These are phyloP conservation scores for Fraxinus floribunda DNA, from an alignment of 305 asterid species.

Conservation along the genomic window DNA sequence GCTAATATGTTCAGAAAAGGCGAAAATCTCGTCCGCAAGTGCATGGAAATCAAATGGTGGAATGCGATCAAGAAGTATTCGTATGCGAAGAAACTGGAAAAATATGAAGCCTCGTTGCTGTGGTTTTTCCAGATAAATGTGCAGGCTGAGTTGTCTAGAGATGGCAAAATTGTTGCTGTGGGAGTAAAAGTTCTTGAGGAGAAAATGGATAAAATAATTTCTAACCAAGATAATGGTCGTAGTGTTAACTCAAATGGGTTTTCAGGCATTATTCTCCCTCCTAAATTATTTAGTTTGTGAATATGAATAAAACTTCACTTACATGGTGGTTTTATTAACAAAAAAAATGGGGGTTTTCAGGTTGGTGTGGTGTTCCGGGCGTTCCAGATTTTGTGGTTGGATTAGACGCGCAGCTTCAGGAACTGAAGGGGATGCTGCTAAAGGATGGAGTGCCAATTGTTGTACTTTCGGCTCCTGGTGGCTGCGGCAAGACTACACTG, in stretches of 20 bases:
- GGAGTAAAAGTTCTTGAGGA: not conserved
- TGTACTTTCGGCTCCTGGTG: slow-evolving; percentile 42
- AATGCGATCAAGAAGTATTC: slow-evolving; percentile 15
- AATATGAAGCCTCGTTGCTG: slow-evolving; percentile 15
- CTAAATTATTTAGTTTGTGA: not conserved
- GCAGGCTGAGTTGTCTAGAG: slow-evolving; percentile 13
- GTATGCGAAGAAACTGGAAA: slow-evolving; percentile 21
- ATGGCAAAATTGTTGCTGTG: slow-evolving; percentile 18
- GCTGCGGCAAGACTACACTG: slow-evolving; percentile 41
- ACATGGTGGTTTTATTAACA: not conserved
- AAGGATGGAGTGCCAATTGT: slow-evolving; percentile 18
- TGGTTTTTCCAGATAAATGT: slow-evolving; percentile 26
- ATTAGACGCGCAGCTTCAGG: slow-evolving; percentile 24
- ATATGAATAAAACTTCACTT: not conserved
- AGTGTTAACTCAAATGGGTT: not conserved
- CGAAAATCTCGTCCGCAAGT: slow-evolving; percentile 25
- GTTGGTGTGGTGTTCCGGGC: slow-evolving; percentile 24
- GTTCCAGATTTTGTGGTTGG: slow-evolving; percentile 31
- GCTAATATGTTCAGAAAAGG: slow-evolving; percentile 15
- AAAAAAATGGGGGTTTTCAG: slow-evolving; percentile 11
- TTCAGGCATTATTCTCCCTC: not conserved
- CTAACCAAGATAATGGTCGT: not conserved
- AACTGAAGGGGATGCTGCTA: slow-evolving; percentile 27
- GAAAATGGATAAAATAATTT: slow-evolving; percentile 5
- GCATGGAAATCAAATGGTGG: slow-evolving; percentile 26